Percentiles rank a stretch among this genome's conserved stretches.
phyloP scores from a whole-genome alignment of 192 early-diverging fungal genomes.

The Radiomyces spectabilis region DNA sequence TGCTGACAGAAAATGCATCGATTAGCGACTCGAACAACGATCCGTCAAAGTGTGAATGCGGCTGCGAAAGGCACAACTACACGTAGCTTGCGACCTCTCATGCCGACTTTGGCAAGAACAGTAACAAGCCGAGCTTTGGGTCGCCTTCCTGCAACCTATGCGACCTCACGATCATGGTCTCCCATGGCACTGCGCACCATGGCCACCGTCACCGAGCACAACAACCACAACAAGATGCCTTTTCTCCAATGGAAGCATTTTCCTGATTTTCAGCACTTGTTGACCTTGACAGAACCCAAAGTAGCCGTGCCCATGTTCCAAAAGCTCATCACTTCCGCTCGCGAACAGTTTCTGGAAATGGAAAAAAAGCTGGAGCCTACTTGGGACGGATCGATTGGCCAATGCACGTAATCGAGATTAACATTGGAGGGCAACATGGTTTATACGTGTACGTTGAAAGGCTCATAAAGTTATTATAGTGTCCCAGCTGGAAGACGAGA shows the following conservation, averaged over 20 bases:
- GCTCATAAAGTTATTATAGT: constrained; percentile 13
- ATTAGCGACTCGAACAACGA: no score
- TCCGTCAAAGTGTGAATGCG: no score
- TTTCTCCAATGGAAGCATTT: constrained; percentile 43
- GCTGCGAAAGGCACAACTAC: no score
- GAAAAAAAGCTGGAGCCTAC: constrained; percentile 39
- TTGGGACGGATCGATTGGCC: constrained; percentile 47
- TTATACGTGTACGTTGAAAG: neutral
- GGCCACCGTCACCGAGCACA: no score
- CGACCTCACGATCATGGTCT: no score
- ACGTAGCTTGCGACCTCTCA: no score
- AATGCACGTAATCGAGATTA: constrained; percentile 20
- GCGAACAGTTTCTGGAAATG: constrained; percentile 32
- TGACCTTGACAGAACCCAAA: constrained; percentile 20
- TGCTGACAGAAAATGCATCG: no score
- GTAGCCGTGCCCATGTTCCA: constrained; percentile 37
- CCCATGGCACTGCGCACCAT: no score
- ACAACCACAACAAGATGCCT: constrained; percentile 12
- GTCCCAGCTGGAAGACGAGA: constrained; percentile 38
- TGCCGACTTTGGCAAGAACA: no score
- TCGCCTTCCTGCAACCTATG: no score
- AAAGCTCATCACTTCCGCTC: constrained; percentile 26
- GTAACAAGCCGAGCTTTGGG: no score
- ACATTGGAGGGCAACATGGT: neutral
- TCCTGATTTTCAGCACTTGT: constrained; percentile 39